Conservation (phyloP, 129 eudicot species). For the Escallonia rubra region DNA sequence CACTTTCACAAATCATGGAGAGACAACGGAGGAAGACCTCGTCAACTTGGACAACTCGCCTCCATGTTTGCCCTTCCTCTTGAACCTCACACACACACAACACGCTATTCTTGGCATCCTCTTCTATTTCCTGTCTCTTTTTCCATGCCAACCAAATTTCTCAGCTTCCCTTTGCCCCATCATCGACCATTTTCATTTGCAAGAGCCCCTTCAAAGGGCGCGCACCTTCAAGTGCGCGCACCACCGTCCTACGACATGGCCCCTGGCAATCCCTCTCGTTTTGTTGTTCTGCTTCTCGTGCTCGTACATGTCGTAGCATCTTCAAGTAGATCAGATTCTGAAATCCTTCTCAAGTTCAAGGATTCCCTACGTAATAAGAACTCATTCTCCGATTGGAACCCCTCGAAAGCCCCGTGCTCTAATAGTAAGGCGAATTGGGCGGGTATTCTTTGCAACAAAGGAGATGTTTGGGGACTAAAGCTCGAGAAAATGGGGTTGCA, state of each 20-base stretch:
- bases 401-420: conserved; percentile 39
- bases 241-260: conserved; percentile 12
- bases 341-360: conserved; percentile 52
- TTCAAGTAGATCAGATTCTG: conserved; percentile 28
- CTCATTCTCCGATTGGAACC: conserved; percentile 44
- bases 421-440: conserved; percentile 45
- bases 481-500: conserved; percentile 54
- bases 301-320: conserved; percentile 10
- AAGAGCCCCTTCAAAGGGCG: conserved; percentile 48
- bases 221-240: conserved; percentile 70
- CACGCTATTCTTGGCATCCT: no score
- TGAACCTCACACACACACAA: no score
- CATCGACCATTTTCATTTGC: conserved; percentile 27
- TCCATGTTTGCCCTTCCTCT: no score
- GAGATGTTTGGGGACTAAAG: conserved; percentile 49
- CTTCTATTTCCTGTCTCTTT: no score
- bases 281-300: conserved; percentile 24
- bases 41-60: no score
- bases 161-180: conserved; percentile 16
- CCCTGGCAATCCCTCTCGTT: background rate
- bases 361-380: conserved; percentile 29
- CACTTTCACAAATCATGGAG: no score
- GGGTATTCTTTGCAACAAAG: conserved; percentile 49
- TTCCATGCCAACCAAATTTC: background rate
- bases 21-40: no score